phyloP scores from a whole-genome alignment of 371 early-diverging fungal species.

The Apophysomyces sp. region DNA sequence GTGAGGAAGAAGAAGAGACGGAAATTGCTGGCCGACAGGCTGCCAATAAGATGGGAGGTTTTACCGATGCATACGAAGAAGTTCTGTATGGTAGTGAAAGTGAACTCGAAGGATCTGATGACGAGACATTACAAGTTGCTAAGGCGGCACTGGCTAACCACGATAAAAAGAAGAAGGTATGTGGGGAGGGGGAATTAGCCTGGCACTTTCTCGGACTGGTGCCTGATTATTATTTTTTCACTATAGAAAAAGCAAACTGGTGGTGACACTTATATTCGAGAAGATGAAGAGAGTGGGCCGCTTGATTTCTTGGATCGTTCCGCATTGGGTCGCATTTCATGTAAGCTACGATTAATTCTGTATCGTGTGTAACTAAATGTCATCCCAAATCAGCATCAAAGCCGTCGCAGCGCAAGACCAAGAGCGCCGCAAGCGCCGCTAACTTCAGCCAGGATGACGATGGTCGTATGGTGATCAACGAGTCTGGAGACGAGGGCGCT shows the following conservation, averaged over 20 bases:
- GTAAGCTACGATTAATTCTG: too few relatives aligned
- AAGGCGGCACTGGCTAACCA: conserved; percentile 27
- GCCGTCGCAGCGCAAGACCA: conserved; percentile 47
- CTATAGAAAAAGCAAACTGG: conserved; percentile 15
- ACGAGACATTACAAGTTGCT: conserved; percentile 29
- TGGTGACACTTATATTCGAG: conserved; percentile 68
- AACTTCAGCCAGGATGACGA: conserved; percentile 68
- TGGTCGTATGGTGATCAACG: conserved; percentile 83
- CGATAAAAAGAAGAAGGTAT: conserved; percentile 46
- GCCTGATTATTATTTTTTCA: background rate
- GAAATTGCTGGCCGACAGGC: conserved; percentile 32
- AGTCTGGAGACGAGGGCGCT: conserved; percentile 46
- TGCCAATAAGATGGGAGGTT: conserved; percentile 47
- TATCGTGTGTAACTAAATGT: too few relatives aligned
- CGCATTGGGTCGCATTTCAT: conserved; percentile 80
- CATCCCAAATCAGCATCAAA: conserved; percentile 38
- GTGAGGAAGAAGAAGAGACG: conserved; percentile 52
- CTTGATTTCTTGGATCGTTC: conserved; percentile 91
- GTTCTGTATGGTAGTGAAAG: conserved; percentile 90
- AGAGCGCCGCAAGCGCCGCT: conserved; percentile 33
- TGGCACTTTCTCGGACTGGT: too few relatives aligned
- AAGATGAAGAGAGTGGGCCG: conserved; percentile 73
- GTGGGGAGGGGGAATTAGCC: too few relatives aligned
- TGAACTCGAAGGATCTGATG: conserved; percentile 76
- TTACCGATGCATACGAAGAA: conserved; percentile 84